Percentiles rank a stretch among this genome's conserved stretches.
These are phyloP conservation scores for Neodidymelliopsis sp. DNA, from an alignment of 2,329 filamentous ascomycete species.

Conservation along the genomic window DNA sequence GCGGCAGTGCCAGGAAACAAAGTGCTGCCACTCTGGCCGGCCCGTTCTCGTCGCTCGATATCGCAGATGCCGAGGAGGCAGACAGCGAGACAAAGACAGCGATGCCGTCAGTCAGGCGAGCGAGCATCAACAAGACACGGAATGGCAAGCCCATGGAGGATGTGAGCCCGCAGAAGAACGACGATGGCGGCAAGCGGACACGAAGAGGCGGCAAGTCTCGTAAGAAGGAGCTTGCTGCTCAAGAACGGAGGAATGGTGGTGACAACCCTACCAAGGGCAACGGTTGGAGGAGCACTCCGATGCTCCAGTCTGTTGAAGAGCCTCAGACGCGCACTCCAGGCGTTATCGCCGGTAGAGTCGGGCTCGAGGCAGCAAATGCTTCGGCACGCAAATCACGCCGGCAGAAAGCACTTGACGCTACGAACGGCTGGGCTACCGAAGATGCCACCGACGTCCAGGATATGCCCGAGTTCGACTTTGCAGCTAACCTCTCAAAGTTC, in stretches of 20 bases:
- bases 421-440: constrained; percentile 94
- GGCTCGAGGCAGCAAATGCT: constrained; percentile 45
- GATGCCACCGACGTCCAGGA: constrained; percentile 95
- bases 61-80: constrained; percentile 49
- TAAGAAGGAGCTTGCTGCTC: constrained; percentile 54
- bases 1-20: constrained; percentile 42
- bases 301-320: constrained; percentile 66
- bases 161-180: constrained; percentile 37
- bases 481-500: constrained; percentile 87
- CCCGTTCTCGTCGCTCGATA: constrained; percentile 51
- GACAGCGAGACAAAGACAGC: constrained; percentile 45
- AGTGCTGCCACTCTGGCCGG: constrained; percentile 50
- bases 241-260: constrained; percentile 47
- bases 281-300: constrained; percentile 72
- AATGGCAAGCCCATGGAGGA: constrained; percentile 52
- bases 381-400: constrained; percentile 55
- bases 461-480: constrained; percentile 93
- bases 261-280: constrained; percentile 59
- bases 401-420: constrained; percentile 60
- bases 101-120: constrained; percentile 37
- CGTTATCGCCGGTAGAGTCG: constrained; percentile 48
- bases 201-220: constrained; percentile 54
- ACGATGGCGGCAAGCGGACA: constrained; percentile 56
- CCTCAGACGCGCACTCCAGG: constrained; percentile 46
- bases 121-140: constrained; percentile 50